These are phyloP conservation scores for Pleurotus platypus DNA, from an alignment of 768 basidiomycete species.

Conservation along the genomic window DNA sequence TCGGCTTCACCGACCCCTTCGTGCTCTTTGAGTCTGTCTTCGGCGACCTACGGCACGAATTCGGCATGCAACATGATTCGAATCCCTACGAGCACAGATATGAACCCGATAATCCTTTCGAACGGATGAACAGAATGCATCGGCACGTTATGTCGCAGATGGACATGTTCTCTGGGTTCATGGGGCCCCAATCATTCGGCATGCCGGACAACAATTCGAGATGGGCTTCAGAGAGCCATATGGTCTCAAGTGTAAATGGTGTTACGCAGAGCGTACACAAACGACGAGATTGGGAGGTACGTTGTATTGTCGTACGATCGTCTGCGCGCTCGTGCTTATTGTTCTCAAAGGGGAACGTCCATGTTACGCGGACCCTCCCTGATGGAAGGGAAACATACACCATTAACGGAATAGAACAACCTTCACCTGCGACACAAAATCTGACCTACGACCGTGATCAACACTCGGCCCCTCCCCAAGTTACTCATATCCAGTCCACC, in stretches of 20 bases:
- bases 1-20: conserved; percentile 71
- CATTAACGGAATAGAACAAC: conserved; percentile 64
- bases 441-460: conserved; percentile 1
- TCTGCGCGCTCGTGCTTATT: background rate
- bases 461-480: conserved; percentile 1
- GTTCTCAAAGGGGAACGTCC: conserved; percentile 63
- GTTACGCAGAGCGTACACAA: conserved; percentile 59
- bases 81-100: conserved; percentile 21
- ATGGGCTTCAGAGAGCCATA: conserved; percentile 54
- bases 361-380: conserved; percentile 59
- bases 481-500: conserved; percentile 5
- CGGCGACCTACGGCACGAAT: conserved; percentile 37
- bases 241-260: conserved; percentile 61
- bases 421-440: conserved; percentile 2
- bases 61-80: conserved; percentile 18
- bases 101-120: conserved; percentile 26
- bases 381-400: conserved; percentile 66
- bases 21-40: conserved; percentile 72
- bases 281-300: conserved; percentile 54
- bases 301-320: conserved; percentile 17
- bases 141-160: conserved; percentile 28
- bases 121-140: conserved; percentile 28
- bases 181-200: conserved; percentile 18
- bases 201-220: conserved; percentile 19
- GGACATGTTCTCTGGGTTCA: conserved; percentile 22